Conservation (phyloP, 2,329 filamentous ascomycete genomes). For the Trichoderma koningii region DNA sequence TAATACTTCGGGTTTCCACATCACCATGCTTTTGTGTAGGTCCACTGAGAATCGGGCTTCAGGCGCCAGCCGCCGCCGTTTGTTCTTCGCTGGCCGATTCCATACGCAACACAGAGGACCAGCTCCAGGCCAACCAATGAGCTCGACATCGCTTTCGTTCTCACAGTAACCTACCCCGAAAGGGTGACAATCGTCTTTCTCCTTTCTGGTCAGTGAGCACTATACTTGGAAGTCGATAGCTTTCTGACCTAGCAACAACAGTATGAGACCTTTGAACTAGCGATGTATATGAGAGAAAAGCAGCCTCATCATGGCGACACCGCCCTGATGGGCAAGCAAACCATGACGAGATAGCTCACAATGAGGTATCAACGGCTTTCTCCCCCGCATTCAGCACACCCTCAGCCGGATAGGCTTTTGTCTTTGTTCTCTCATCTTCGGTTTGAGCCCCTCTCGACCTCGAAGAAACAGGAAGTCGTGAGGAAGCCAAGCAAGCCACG, state of each 20-base stretch:
- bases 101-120: not conserved
- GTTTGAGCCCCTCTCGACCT: not conserved
- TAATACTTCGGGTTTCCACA: not conserved
- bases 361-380: not conserved
- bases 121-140: not conserved
- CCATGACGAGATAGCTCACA: conserved; percentile 5
- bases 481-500: conserved; percentile 22
- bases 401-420: conserved; percentile 18
- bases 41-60: not conserved
- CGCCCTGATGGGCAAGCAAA: conserved; percentile 1
- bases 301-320: not conserved
- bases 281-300: not conserved
- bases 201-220: not conserved
- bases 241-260: not conserved
- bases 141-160: not conserved
- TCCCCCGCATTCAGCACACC: conserved; percentile 24
- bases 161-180: not conserved
- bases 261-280: not conserved
- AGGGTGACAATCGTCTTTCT: not conserved
- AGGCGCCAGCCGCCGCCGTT: conserved; percentile 11
- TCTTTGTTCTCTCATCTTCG: not conserved
- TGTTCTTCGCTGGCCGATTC: not conserved
- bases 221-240: not conserved
- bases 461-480: conserved; percentile 2
- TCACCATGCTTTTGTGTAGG: not conserved